Base-by-base conservation (phyloP, 805 yeast genomes). In the Kluyveromyces wickerhamii region DNA sequence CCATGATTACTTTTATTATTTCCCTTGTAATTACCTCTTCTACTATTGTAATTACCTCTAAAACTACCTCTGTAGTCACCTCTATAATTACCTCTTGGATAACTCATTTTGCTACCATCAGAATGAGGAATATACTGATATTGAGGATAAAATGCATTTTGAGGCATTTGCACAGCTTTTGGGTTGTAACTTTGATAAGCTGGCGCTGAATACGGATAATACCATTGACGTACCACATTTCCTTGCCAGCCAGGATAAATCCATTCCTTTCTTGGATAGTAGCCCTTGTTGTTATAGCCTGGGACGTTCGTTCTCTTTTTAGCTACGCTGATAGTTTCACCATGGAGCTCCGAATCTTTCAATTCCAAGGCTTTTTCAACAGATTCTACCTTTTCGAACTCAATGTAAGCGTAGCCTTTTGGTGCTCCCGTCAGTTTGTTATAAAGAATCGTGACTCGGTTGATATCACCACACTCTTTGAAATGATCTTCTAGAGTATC, bases 361-460 rank as follows among this genome's bases (percentile, higher is more conserved):
- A 69, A 45, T 8, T 47, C 50, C 29, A 77, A 52, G 1, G 86
- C 83, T 19, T 54, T 54, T 5, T 52, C 45, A 5, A 71, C 77
- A 11, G 69, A 56, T 5, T 59, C 67, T 4, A 42, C 39, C 6
- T 51, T 46, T 10, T 65, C 68, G 48, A 75, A 79, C 44, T 80
- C 77, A 21, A 79, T 62, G 44, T 75, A 79, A 1, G 83, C 85
- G 48, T 72, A 74, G 2, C 83, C 84, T 42, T 67, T 70, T 7
- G 74, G 70, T 13, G 51, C 51, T 1, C 74, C 73, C 1, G 71
- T 61, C 43, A 46, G 57, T 29, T 60, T 60, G 42, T 51, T 50
- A 24, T 43, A 43, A 37, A 74, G 58, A 15, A 75, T 64, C 1
- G 81, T 75, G 8, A 75, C 67, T 42, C 78, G 54, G 40, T 67